Evolutionary conservation across 2,329 filamentous ascomycete species (phyloP), one percentile per base, ranked within the genome.

Genomic region (Pyrenochaeta sp.): DNA sequence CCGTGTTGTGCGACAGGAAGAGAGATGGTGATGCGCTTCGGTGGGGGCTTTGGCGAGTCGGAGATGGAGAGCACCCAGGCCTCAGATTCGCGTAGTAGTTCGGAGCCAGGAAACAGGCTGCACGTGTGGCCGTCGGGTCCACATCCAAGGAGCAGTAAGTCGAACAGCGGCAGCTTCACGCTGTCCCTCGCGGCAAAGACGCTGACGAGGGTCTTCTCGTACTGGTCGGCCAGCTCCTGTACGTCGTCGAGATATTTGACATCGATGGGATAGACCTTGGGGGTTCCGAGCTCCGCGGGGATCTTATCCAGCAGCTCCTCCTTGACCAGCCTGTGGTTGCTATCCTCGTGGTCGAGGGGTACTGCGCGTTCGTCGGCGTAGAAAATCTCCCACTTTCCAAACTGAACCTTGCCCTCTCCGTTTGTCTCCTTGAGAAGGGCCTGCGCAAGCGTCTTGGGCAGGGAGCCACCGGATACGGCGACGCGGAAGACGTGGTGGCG

Each of bases 321-420:
- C 78, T 96, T 94, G 59, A 97, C 77, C 30, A 96, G 84, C 49
- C 79, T 84, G 76, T 96, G 96, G 77, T 97, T 99, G 77, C 91
- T 96, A 77, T 99, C 93, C 56, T 84, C 81, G 75, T 97, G 88
- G 72, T 94, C 86, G 59, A 96, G 86, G 15, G 94, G 89, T 39
- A 97, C 94, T 60, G 90, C 90, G 66, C 94, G 89, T 80, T 99
- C 94, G 71, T 99, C 94, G 67, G 93, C 93, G 74, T 96, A 97
- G 81, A 97, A 99, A 67, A 99, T 90, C 66, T 97, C 89, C 94
- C 94, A 99, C 72, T 89, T 90, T 69, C 81, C 78, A 74, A 95
- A 96, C 62, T 88, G 79, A 58, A 92, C 74, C 3, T 77, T 80
- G 67, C 91, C 89, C 43, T 86, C 75, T 23, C 67, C 58, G 24